These are phyloP conservation scores for Ceratorhiza oryzae-sativae DNA, from an alignment of 1,284 basidiomycete species.

Conservation along the genomic window DNA sequence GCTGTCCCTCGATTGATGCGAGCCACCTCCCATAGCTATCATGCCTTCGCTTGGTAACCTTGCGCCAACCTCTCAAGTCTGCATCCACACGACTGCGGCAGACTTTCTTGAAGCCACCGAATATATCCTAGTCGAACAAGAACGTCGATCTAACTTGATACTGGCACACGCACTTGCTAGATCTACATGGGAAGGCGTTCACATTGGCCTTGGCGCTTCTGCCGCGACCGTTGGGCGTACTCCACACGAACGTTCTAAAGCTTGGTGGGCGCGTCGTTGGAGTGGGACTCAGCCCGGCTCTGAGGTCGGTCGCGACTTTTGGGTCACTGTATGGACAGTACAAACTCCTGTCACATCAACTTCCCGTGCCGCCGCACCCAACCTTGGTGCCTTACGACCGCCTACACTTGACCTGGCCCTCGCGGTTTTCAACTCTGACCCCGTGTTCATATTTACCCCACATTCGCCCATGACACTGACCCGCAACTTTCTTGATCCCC, in stretches of 20 bases:
- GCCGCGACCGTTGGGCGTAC: neutral
- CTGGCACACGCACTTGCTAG: conserved; percentile 18
- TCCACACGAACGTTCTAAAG: conserved; percentile 6
- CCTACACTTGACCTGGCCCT: conserved; percentile 28
- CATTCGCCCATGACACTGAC: neutral
- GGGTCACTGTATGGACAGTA: conserved; percentile 27
- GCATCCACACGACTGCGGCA: conserved; percentile 19
- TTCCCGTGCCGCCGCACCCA: neutral
- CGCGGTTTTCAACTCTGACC: conserved; percentile 24
- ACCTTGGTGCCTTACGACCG: neutral
- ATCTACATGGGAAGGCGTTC: conserved; percentile 1
- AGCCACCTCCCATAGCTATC: conserved; percentile 14
- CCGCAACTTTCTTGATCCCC: neutral
- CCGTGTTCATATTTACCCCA: conserved; percentile 25
- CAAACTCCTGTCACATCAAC: neutral
- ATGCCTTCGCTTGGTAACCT: conserved; percentile 20
- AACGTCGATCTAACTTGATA: conserved; percentile 24
- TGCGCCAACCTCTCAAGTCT: conserved; percentile 13
- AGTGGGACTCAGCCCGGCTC: neutral
- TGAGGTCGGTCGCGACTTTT: conserved; percentile 26
- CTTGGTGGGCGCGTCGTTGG: conserved; percentile 23
- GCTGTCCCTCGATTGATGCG: neutral
- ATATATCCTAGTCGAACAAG: conserved; percentile 15
- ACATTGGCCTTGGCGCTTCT: neutral
- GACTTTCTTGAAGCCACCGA: conserved; percentile 38